Conservation (phyloP, 768 basidiomycete species). For the Mycena metata region DNA sequence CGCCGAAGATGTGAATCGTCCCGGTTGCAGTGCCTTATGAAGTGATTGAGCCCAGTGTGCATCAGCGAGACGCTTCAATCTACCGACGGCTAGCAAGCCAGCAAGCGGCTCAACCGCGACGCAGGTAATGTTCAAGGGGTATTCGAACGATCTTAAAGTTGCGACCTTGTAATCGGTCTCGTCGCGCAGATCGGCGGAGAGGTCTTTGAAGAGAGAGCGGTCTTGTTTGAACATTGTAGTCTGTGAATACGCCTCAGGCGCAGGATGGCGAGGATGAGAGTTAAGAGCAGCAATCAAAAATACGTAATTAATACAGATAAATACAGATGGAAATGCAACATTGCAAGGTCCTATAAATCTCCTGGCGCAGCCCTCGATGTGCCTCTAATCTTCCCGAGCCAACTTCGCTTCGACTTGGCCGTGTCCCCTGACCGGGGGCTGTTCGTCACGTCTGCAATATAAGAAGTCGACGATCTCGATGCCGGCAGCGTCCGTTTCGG, state of each 20-base stretch:
- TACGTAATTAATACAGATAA: slow-evolving; percentile 16
- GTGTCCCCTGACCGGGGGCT: slow-evolving; percentile 62
- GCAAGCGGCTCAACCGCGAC: slow-evolving; percentile 72
- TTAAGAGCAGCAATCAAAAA: not conserved
- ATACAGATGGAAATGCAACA: slow-evolving; percentile 31
- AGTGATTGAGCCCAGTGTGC: slow-evolving; percentile 16
- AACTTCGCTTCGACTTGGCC: slow-evolving; percentile 70
- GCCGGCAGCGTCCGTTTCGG: slow-evolving; percentile 59
- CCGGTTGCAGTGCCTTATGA: slow-evolving; percentile 74
- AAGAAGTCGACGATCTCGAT: slow-evolving; percentile 51
- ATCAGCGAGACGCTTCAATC: slow-evolving; percentile 29
- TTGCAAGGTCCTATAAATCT: slow-evolving; percentile 33
- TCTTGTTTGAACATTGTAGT: slow-evolving; percentile 58
- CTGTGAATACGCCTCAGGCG: not conserved
- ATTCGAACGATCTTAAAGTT: slow-evolving; percentile 61
- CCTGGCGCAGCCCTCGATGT: slow-evolving; percentile 46
- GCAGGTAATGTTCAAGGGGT: slow-evolving; percentile 64
- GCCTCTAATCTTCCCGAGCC: slow-evolving; percentile 80
- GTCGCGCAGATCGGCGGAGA: slow-evolving; percentile 71
- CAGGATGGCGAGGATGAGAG: not conserved
- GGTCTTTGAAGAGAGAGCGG: slow-evolving; percentile 57
- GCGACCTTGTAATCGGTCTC: slow-evolving; percentile 69
- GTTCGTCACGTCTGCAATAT: slow-evolving; percentile 75
- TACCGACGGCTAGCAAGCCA: slow-evolving; percentile 74
- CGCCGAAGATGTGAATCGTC: slow-evolving; percentile 74